Percentiles rank a stretch among this genome's conserved stretches.
Conservation (phyloP, 352 stramenopile genomes). For the Thalassiosira ordinaria region DNA sequence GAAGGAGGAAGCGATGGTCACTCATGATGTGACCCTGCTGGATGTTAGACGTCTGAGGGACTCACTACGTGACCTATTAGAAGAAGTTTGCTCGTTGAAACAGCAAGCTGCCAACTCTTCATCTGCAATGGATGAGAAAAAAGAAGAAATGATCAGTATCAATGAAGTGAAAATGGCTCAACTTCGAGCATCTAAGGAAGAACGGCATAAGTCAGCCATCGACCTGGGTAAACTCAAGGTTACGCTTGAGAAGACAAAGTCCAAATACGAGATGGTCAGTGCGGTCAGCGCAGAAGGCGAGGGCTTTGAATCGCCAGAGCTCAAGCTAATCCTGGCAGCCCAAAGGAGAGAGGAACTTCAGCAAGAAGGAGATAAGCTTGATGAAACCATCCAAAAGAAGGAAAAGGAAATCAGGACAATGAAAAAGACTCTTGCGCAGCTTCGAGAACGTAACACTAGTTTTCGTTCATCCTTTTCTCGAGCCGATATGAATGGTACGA, state of each 20-base stretch:
- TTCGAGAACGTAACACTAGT: constrained; percentile 93
- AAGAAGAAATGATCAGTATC: constrained; percentile 90
- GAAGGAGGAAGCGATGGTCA: constrained; percentile 93
- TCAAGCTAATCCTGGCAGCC: constrained; percentile 95
- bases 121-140: constrained; percentile 93
- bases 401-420: constrained; percentile 93
- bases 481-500: constrained; percentile 88
- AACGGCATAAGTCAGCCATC: constrained; percentile 92
- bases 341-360: constrained; percentile 95
- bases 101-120: constrained; percentile 89
- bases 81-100: constrained; percentile 93
- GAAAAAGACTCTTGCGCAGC: constrained; percentile 91
- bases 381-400: constrained; percentile 92
- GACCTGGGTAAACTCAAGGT: constrained; percentile 90
- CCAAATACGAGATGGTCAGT: constrained; percentile 91
- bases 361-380: constrained; percentile 93
- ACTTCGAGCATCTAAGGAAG: constrained; percentile 90
- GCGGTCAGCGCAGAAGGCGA: constrained; percentile 82
- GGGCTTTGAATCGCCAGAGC: constrained; percentile 90
- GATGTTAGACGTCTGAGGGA: constrained; percentile 92
- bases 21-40: constrained; percentile 92
- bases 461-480: constrained; percentile 92
- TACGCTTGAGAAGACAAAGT: constrained; percentile 90
- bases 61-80: constrained; percentile 88
- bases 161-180: constrained; percentile 90